Evolutionary conservation across 2,329 filamentous ascomycete species (phyloP), one percentile per base, ranked within the genome.

Genomic region (Ophiostoma triangulosporum): DNA sequence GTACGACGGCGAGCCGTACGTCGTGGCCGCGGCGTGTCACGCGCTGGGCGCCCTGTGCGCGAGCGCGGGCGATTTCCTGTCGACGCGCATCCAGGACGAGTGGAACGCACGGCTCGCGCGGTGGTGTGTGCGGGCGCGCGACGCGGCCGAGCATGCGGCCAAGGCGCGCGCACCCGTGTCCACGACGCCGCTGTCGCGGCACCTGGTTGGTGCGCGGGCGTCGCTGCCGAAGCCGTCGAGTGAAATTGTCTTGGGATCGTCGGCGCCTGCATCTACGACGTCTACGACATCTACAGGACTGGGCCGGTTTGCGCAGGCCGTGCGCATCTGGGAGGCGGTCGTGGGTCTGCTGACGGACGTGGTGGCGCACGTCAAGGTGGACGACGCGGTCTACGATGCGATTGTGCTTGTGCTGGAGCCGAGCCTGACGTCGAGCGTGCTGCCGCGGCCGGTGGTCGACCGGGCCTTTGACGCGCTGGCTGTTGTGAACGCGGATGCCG

Each of bases 11-110:
- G 83, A 88, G 64, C 70, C 78, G 0, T 85, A 81, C 62, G 78
- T 96, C 9, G 77, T 78, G 2, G 76, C 84, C 8, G 79, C 83
- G 15, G 83, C 88, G 6, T 81, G 88, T 55, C 74, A 81, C 14
- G 78, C 87, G 0, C 71, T 97, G 3, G 72, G 72, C 2, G 70
- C 76, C 11, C 74, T 96, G 54, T 94, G 88, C 63, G 70, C 72
- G 54, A 72, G 78, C 48, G 87, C 88, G 0, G 87, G 89, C 0
- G 82, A 88, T 57, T 98, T 98, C 63, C 79, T 97, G 68, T 73
- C 76, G 32, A 81, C 79, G 0, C 75, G 93, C 6, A 78, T 96
- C 57, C 80, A 85, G 64, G 79, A 78, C 4, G 82, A 88, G 55
- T 96, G 86, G 84, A 69, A 67, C 51, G 70, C 6, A 3, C 46